Conservation (phyloP, 768 basidiomycete species). For the Clavaria fumosa region DNA sequence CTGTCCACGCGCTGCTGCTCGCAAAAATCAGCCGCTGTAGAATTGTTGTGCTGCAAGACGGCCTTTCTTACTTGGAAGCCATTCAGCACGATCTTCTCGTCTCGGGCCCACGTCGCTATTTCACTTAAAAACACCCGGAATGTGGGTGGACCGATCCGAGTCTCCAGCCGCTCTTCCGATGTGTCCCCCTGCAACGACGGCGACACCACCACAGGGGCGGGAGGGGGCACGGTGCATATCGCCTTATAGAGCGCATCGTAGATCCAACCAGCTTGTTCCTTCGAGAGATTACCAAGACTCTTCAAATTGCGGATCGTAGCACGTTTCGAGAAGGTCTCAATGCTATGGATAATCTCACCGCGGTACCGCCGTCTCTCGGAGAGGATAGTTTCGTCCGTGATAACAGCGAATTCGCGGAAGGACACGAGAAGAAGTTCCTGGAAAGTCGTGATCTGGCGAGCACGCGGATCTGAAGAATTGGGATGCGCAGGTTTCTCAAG, state of each 20-base stretch:
- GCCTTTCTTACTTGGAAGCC: slow-evolving; percentile 88
- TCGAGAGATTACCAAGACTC: slow-evolving; percentile 62
- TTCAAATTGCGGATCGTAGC: slow-evolving; percentile 79
- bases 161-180: slow-evolving; percentile 72
- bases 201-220: slow-evolving; percentile 32
- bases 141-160: slow-evolving; percentile 69
- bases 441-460: slow-evolving; percentile 90
- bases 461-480: slow-evolving; percentile 69
- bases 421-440: slow-evolving; percentile 94
- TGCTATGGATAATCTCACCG: slow-evolving; percentile 78
- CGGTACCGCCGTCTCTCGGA: slow-evolving; percentile 76
- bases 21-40: too few relatives aligned
- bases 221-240: slow-evolving; percentile 63
- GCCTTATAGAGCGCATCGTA: slow-evolving; percentile 87
- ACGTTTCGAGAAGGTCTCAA: slow-evolving; percentile 90
- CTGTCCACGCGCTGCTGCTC: slow-evolving; percentile 79
- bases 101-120: slow-evolving; percentile 88
- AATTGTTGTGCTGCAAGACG: too few relatives aligned
- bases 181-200: slow-evolving; percentile 41
- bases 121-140: slow-evolving; percentile 87
- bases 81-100: slow-evolving; percentile 85
- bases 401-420: slow-evolving; percentile 93
- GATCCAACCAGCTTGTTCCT: slow-evolving; percentile 78
- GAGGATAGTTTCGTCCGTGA: slow-evolving; percentile 88
- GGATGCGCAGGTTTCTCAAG: slow-evolving; percentile 93